Base-by-base conservation (phyloP, 257 asterid genomes). In the Dorcoceras hygrometricum region DNA sequence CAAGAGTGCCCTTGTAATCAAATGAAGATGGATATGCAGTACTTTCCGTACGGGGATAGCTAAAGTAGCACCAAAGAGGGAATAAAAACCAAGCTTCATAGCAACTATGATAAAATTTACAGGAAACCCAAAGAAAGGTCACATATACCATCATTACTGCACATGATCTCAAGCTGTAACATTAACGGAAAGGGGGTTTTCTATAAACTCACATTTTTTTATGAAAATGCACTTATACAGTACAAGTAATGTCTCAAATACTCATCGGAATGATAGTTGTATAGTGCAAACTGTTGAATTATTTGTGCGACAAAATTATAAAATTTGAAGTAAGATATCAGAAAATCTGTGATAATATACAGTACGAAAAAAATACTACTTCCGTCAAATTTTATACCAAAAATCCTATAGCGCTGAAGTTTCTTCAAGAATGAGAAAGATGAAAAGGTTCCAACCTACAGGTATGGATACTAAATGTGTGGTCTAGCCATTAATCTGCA, bases 11-110 rank as follows among this genome's bases (percentile, higher is more conserved):
- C 73, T 76, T 86, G 72, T 84, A 90, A 72, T 90, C 96, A 77
- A 90, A 90, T 28, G 97, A 90, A 73, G 90, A 77, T 73, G 97
- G 96, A 79, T 88, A 90, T 59, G 97, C 97, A 1, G 89, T 86
- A 80, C 97, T 90, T 79, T 90, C 97, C 34, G 97, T 90, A 61
- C 97, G 91, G 60, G 97, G 97, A 75, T 90, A 90, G 80, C 97
- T 90, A 65, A 39, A 66, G 69, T 62, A 70, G 65, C 51, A 76
- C 68, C 59, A 72, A 79, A 59, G 72, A 48, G 23, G 11, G 54
- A 39, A 58, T 6, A 19, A 50, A 71, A 67, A 62, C 70, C 36
- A 78, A 64, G 3, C 10, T 29, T 27, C 46, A 57, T 54, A 20
- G 23, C 58, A 29, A 56, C 64, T 31, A 56, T 63, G 71, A 60